phyloP scores from a whole-genome alignment of 495 filamentous ascomycete genomes.

The Aspergillus ellipticus region DNA sequence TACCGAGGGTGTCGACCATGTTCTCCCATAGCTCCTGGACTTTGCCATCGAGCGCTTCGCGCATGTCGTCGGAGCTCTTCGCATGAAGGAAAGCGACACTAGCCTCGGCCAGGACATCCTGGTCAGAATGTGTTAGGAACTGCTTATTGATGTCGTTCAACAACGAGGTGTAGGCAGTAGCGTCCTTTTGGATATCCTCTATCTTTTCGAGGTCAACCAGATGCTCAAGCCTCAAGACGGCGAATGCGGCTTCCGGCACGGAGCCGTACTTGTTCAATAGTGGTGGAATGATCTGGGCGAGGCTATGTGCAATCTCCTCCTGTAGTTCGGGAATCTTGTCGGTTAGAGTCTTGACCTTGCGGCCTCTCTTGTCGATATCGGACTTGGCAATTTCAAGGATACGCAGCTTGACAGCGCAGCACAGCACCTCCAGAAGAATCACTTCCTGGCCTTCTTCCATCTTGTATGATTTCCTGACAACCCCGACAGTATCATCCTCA shows the following conservation, averaged over 20 bases:
- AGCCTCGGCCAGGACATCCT: constrained; percentile 80
- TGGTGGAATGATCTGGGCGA: constrained; percentile 75
- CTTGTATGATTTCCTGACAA: constrained; percentile 63
- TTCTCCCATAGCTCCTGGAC: constrained; percentile 82
- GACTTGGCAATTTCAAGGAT: constrained; percentile 58
- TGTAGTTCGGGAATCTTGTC: constrained; percentile 61
- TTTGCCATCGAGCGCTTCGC: constrained; percentile 77
- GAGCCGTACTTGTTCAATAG: constrained; percentile 90
- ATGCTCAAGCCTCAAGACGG: constrained; percentile 83
- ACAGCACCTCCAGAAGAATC: constrained; percentile 81
- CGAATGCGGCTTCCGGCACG: constrained; percentile 76
- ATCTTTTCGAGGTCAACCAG: constrained; percentile 83
- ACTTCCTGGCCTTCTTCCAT: constrained; percentile 75
- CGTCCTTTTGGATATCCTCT: constrained; percentile 82
- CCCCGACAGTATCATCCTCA: constrained; percentile 49
- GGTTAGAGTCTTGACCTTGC: constrained; percentile 56
- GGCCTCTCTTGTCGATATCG: constrained; percentile 55
- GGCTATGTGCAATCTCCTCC: constrained; percentile 67
- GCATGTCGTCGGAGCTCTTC: constrained; percentile 76
- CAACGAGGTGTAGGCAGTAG: constrained; percentile 72
- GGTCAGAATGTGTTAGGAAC: constrained; percentile 84
- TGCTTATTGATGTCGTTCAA: constrained; percentile 92
- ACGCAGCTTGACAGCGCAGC: constrained; percentile 66
- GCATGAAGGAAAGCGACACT: constrained; percentile 80
- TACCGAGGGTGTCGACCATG: constrained; percentile 63